Evolutionary conservation across 306 rosid genomes (phyloP).

Genomic region (Fagus sylvatica): DNA sequence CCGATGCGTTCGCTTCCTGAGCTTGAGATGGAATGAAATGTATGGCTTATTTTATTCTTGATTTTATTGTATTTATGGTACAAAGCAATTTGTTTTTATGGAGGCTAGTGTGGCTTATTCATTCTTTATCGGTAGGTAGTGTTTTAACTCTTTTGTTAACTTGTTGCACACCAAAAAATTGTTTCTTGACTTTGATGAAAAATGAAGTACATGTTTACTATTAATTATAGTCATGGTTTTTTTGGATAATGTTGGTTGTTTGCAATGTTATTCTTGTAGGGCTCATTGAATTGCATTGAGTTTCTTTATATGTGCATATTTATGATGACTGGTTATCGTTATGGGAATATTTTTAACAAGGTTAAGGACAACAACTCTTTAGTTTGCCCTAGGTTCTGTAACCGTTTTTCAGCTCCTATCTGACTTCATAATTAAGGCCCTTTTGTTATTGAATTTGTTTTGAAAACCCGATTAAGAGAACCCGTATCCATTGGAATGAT

Average conservation of each 20-base stretch:
- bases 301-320: neutral
- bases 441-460: conserved; percentile 2
- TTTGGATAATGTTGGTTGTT: conserved; percentile 36
- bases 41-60: conserved; percentile 23
- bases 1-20: conserved; percentile 39
- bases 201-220: neutral
- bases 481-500: neutral
- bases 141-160: conserved; percentile 11
- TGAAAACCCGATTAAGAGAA: neutral
- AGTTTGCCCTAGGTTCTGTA: neutral
- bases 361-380: neutral
- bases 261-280: conserved; percentile 3
- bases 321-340: neutral
- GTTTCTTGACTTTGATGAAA: conserved; percentile 62
- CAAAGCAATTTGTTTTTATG: conserved; percentile 27
- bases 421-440: neutral
- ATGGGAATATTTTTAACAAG: neutral
- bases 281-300: neutral
- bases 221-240: conserved; percentile 26
- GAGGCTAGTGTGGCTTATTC: conserved; percentile 32
- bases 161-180: conserved; percentile 18
- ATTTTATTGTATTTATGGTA: conserved; percentile 27
- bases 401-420: neutral
- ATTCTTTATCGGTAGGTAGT: conserved; percentile 28
- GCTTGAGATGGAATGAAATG: conserved; percentile 59